phyloP scores from a whole-genome alignment of 2,329 filamentous ascomycete species.

The Fusarium pininemorale region DNA sequence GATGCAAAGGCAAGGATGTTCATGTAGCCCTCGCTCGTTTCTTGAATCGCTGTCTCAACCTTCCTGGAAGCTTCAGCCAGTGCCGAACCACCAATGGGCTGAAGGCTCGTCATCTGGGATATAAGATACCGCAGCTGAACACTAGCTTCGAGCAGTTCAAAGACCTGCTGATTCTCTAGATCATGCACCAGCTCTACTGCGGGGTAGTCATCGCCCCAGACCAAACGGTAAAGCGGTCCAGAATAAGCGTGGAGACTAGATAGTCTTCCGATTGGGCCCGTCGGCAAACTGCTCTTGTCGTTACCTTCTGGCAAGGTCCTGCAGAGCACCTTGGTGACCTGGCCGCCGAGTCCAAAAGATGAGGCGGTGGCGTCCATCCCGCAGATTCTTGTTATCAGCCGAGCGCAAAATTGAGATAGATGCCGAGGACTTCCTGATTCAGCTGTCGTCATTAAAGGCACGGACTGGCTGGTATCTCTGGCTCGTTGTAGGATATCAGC shows the following conservation, averaged over 20 bases:
- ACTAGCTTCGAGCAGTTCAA: neutral
- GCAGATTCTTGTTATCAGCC: neutral
- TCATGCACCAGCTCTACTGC: neutral
- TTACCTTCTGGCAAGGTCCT: neutral
- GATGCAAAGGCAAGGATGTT: neutral
- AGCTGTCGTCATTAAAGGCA: neutral
- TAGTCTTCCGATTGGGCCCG: neutral
- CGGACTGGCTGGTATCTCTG: neutral
- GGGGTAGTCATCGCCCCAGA: neutral
- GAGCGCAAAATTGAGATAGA: neutral
- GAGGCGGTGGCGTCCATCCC: neutral
- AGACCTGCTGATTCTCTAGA: neutral
- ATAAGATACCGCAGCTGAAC: neutral
- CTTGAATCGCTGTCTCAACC: neutral
- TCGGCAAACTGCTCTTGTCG: neutral
- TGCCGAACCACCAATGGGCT: neutral
- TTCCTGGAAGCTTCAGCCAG: neutral
- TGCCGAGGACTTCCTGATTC: neutral
- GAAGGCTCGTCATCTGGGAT: neutral
- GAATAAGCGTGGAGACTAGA: neutral
- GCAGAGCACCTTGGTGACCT: neutral
- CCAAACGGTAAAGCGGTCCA: neutral
- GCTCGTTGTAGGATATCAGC: neutral
- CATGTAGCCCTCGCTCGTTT: neutral
- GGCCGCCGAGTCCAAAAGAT: neutral